Evolutionary conservation across 2,329 filamentous ascomycete species (phyloP).

Genomic region (Tothia fuscella): DNA sequence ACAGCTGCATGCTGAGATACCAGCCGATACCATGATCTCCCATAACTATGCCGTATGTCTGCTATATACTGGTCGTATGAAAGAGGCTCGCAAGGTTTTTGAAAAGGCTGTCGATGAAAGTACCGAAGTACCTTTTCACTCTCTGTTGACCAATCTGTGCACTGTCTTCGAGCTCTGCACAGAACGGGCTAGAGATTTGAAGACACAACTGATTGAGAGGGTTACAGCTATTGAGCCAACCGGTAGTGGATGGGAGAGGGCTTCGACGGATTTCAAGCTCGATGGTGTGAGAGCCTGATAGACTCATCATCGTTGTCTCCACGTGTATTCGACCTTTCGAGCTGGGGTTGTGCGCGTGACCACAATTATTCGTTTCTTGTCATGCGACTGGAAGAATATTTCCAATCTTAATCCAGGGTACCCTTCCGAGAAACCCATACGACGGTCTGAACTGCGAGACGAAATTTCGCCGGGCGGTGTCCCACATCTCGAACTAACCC

Average conservation of each 20-base stretch:
- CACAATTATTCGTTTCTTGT: too few relatives aligned
- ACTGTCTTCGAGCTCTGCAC: conserved; percentile 90
- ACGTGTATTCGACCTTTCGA: too few relatives aligned
- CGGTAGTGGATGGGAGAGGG: conserved; percentile 55
- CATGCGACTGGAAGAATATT: too few relatives aligned
- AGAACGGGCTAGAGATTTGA: conserved; percentile 58
- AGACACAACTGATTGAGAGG: conserved; percentile 59
- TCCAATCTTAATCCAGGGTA: too few relatives aligned
- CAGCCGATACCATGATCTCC: conserved; percentile 54
- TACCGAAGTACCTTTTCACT: conserved; percentile 52
- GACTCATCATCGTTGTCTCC: too few relatives aligned
- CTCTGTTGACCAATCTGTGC: conserved; percentile 75
- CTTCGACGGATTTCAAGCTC: conserved; percentile 67
- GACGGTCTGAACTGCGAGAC: too few relatives aligned
- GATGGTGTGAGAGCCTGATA: conserved; percentile 3
- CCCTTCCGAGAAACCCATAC: too few relatives aligned
- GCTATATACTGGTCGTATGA: conserved; percentile 66
- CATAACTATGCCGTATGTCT: conserved; percentile 79
- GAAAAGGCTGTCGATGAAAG: conserved; percentile 52
- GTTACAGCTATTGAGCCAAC: conserved; percentile 49
- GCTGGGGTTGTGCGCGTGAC: too few relatives aligned
- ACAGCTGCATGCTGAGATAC: conserved; percentile 33
- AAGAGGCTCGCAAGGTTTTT: conserved; percentile 45
- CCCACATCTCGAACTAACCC: too few relatives aligned
- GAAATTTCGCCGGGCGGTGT: too few relatives aligned